phyloP scores from a whole-genome alignment of 1,139 yeast species.

The Yamadazyma mexicana region DNA sequence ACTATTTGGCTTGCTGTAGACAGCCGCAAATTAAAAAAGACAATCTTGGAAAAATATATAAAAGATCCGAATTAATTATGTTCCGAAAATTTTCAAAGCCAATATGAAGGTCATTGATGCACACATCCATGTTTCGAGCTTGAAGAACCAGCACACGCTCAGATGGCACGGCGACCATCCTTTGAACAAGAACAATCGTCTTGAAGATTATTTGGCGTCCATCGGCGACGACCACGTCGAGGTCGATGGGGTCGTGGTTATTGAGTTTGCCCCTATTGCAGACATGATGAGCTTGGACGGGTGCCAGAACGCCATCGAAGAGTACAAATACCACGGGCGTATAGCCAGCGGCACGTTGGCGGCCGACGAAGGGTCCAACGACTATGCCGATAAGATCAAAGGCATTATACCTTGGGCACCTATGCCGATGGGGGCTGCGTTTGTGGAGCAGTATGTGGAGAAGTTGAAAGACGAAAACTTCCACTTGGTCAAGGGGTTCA shows the following conservation, averaged over 20 bases:
- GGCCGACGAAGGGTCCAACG: conserved; percentile 15
- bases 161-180: conserved; percentile 19
- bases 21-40: too few relatives aligned
- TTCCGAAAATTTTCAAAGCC: background rate
- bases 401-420: conserved; percentile 21
- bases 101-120: conserved; percentile 16
- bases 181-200: conserved; percentile 14
- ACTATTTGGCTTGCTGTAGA: too few relatives aligned
- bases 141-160: conserved; percentile 12
- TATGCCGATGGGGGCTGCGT: conserved; percentile 15
- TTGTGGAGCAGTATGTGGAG: conserved; percentile 11
- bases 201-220: conserved; percentile 15
- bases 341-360: conserved; percentile 10
- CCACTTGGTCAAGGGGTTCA: conserved; percentile 28
- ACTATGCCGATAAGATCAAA: conserved; percentile 9
- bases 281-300: conserved; percentile 11
- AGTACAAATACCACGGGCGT: conserved; percentile 13
- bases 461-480: conserved; percentile 11
- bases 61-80: background rate
- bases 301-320: conserved; percentile 15
- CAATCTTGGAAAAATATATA: too few relatives aligned
- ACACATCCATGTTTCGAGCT: conserved; percentile 17
- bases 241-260: conserved; percentile 15
- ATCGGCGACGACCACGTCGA: conserved; percentile 7
- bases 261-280: conserved; percentile 16